Evolutionary conservation across 164 flowering plant species (phyloP).

Genomic region (Magnolia officinalis): DNA sequence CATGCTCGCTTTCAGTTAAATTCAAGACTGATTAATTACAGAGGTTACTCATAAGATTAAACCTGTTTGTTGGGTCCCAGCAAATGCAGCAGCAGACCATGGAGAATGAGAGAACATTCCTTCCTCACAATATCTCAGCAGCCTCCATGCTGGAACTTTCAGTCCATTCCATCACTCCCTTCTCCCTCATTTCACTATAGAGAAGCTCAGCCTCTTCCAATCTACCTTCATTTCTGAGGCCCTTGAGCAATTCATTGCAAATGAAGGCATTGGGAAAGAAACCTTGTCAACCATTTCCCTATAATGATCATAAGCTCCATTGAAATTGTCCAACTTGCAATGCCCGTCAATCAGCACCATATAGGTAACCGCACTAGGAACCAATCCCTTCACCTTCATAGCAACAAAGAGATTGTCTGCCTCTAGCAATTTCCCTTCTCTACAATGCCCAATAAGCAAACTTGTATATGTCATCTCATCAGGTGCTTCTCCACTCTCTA

Average conservation of each 20-base stretch:
- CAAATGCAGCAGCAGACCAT: neutral
- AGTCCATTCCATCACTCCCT: constrained; percentile 19
- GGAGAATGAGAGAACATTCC: constrained; percentile 3
- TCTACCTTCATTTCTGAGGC: constrained; percentile 48
- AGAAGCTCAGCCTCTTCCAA: constrained; percentile 43
- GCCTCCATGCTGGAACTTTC: neutral
- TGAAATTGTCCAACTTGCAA: constrained; percentile 42
- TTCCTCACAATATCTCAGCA: neutral
- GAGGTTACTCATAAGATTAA: neutral
- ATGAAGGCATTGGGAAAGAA: constrained; percentile 27
- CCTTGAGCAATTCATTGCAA: constrained; percentile 41
- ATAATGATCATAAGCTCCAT: constrained; percentile 54
- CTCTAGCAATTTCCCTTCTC: constrained; percentile 40
- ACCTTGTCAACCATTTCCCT: constrained; percentile 53
- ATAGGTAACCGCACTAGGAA: constrained; percentile 50
- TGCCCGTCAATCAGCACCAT: constrained; percentile 43
- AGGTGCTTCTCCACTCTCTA: constrained; percentile 31
- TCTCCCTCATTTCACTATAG: constrained; percentile 40
- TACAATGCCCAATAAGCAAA: constrained; percentile 45
- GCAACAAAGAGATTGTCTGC: constrained; percentile 40
- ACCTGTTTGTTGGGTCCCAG: neutral
- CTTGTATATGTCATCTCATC: constrained; percentile 57
- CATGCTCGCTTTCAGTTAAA: too few species aligned
- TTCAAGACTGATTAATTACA: too few species aligned
- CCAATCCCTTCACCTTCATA: constrained; percentile 49